Percentiles rank a stretch among this genome's conserved stretches.
These are phyloP conservation scores for Boletus patriciae DNA, from an alignment of 768 basidiomycete species.

Conservation along the genomic window DNA sequence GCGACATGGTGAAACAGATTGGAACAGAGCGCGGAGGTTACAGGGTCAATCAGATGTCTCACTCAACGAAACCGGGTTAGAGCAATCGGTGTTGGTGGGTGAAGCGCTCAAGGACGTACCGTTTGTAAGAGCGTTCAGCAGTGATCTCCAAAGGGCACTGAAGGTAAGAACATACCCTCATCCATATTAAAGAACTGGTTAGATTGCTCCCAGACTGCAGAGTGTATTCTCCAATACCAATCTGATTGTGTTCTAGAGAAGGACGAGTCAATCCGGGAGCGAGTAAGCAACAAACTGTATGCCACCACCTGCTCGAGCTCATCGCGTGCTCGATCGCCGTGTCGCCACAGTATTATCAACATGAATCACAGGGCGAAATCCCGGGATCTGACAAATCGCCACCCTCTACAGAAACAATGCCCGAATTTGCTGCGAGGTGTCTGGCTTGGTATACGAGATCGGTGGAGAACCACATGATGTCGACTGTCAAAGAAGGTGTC, in stretches of 20 bases:
- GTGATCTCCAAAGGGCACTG: conserved; percentile 64
- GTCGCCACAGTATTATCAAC: neutral
- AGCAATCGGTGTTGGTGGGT: conserved; percentile 48
- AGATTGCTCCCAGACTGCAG: neutral
- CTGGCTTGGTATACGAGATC: conserved; percentile 3
- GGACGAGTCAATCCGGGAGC: neutral
- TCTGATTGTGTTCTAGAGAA: neutral
- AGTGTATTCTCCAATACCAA: neutral
- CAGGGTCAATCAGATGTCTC: conserved; percentile 71
- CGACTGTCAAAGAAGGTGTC: neutral
- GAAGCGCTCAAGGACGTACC: conserved; percentile 49
- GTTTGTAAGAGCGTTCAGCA: conserved; percentile 57
- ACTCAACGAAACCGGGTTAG: conserved; percentile 59
- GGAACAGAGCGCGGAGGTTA: conserved; percentile 56
- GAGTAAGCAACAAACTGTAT: neutral
- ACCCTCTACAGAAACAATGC: neutral
- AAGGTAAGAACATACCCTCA: conserved; percentile 45
- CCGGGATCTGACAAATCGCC: neutral
- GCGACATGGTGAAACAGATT: conserved; percentile 73
- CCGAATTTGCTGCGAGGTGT: neutral
- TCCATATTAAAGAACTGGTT: neutral
- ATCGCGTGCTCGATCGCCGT: neutral
- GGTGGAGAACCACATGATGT: neutral
- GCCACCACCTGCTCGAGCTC: neutral
- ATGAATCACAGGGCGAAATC: neutral